Conservation (phyloP, 257 asterid species). For the Striga asiatica region DNA sequence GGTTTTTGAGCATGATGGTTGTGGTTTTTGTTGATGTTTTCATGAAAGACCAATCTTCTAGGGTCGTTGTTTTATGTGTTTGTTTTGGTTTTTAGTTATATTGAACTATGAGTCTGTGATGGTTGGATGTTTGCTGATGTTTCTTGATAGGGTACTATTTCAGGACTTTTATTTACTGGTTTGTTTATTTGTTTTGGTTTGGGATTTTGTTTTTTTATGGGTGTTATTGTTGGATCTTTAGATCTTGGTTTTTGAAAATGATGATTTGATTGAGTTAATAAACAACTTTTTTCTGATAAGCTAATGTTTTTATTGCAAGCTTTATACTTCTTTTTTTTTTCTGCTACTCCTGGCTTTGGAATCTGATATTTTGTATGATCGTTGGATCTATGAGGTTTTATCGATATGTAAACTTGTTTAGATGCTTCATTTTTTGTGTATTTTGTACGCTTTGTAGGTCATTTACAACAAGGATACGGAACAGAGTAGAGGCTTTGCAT, state of each 20-base stretch:
- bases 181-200: not conserved
- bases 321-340: no score
- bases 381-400: not conserved
- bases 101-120: not conserved
- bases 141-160: not conserved
- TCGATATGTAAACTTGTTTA: not conserved
- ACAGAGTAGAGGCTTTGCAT: constrained; percentile 89
- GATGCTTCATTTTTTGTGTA: constrained; percentile 4
- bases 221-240: not conserved
- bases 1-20: not conserved
- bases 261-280: no score
- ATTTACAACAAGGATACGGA: constrained; percentile 66
- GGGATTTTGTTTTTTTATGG: not conserved
- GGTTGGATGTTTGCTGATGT: not conserved
- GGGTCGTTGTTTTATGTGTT: not conserved
- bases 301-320: no score
- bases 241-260: no score
- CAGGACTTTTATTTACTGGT: not conserved
- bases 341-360: no score
- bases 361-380: no score
- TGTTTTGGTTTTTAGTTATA: not conserved
- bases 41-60: no score
- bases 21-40: no score
- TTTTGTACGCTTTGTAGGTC: constrained; percentile 39
- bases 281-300: no score